phyloP scores from a whole-genome alignment of 1,284 basidiomycete genomes.

The Takashimella koratensis region DNA sequence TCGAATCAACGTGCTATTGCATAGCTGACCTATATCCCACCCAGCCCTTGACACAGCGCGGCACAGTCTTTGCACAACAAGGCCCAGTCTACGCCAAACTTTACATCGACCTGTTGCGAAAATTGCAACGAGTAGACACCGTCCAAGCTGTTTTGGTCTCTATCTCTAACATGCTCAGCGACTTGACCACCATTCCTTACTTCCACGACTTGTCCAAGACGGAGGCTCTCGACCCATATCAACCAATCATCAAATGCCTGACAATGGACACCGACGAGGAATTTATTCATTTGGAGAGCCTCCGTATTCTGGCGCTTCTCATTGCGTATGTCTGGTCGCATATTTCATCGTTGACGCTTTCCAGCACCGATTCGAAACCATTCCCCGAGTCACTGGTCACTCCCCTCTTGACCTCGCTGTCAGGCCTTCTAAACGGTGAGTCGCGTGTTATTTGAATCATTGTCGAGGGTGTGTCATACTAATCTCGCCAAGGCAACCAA shows the following conservation, averaged over 20 bases:
- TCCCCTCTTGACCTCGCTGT: conserved; percentile 64
- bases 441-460: too few relatives aligned
- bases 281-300: conserved; percentile 84
- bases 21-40: not conserved
- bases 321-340: conserved; percentile 56
- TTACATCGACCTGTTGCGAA: conserved; percentile 87
- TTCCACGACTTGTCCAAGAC: conserved; percentile 52
- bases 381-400: conserved; percentile 58
- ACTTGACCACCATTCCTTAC: conserved; percentile 55
- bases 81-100: conserved; percentile 79
- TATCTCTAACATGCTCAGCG: conserved; percentile 78
- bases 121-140: conserved; percentile 86
- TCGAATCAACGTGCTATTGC: not conserved
- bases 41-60: conserved; percentile 64
- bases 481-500: conserved; percentile 29
- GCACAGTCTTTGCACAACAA: conserved; percentile 71
- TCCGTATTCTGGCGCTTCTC: conserved; percentile 82
- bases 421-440: conserved; percentile 61
- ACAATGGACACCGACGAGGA: conserved; percentile 73
- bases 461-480: too few relatives aligned
- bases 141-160: conserved; percentile 89
- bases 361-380: conserved; percentile 49
- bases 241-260: conserved; percentile 76
- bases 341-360: not conserved
- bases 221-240: conserved; percentile 72